These are phyloP conservation scores for Sequoiadendron giganteum DNA, from an alignment of 75 land plant species.

Conservation along the genomic window DNA sequence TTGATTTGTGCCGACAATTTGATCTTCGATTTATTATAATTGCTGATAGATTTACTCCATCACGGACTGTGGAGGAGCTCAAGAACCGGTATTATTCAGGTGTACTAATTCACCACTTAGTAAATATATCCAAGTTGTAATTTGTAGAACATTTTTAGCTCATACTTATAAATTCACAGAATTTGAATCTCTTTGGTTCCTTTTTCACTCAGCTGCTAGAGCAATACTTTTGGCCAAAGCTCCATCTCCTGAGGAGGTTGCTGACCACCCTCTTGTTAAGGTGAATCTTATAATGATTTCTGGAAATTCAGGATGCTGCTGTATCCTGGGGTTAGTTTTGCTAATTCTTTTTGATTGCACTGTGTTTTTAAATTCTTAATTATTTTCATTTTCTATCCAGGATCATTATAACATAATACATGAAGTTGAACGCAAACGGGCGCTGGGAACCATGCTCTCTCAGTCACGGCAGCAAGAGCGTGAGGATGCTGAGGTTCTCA, in stretches of 20 bases:
- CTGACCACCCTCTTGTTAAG: slow-evolving; percentile 82
- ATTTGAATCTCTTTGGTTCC: background rate
- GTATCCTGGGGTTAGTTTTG: background rate
- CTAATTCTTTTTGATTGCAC: background rate
- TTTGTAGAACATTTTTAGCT: background rate
- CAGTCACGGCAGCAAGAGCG: slow-evolving; percentile 89
- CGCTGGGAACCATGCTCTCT: slow-evolving; percentile 67
- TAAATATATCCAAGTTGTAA: background rate
- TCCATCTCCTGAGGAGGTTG: slow-evolving; percentile 64
- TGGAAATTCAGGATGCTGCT: background rate
- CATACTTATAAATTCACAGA: background rate
- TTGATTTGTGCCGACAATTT: slow-evolving; percentile 85
- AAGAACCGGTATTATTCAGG: slow-evolving; percentile 91
- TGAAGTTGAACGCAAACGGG: slow-evolving; percentile 85
- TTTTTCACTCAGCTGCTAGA: slow-evolving; percentile 56
- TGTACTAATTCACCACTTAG: slow-evolving; percentile 12
- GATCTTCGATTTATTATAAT: slow-evolving; percentile 87
- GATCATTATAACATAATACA: slow-evolving; percentile 70
- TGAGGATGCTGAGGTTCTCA: slow-evolving; percentile 77
- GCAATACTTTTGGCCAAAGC: slow-evolving; percentile 76
- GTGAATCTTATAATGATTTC: slow-evolving; percentile 22
- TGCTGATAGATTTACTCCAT: slow-evolving; percentile 83
- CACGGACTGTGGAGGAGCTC: slow-evolving; percentile 81
- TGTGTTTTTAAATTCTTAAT: background rate
- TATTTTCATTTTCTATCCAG: slow-evolving; percentile 32